Evolutionary conservation across 208 protist species (phyloP), one percentile per base, ranked within the genome.

Genomic region (Trypanosoma brucei): DNA sequence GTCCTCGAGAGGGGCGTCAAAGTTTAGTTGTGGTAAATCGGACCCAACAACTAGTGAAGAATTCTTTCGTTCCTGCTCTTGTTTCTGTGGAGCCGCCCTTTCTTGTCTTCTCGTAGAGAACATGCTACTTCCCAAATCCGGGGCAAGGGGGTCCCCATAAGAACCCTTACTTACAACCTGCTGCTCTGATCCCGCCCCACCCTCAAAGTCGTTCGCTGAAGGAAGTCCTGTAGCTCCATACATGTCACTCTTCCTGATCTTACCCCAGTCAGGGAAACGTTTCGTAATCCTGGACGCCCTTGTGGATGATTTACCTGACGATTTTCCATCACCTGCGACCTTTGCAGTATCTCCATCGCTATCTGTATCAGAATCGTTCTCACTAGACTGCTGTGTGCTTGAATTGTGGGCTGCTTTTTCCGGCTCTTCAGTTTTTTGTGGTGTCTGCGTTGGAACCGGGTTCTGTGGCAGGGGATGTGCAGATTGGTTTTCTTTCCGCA

Each of bases 141-240:
- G 2, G n/a, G 59, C 45, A 31, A 46, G 38, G 31, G 54, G 44
- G 54, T 59, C 52, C 22, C 22, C 22, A 22, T 22, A 22, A 22
- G 22, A 22, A 22, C 22, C 22, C 22, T 22, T 22, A 22, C 22
- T 22, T 22, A 22, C 22, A 22, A 22, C 22, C 4, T 30, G 35
- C 14, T 72, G 59, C 14, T 39, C 54, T 11, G 7, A 11, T 11
- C 8, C 42, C 8, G 42, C 42, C 8, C 6, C 42, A 6, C 6
- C 11, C 8, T 53, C 61, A 66, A 92, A 88, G 72, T 87, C 82
- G n/a, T 81, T 76, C 69, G 79, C 75, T 5, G 82, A 81, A 5
- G 80, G 80, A 37, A 89, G 64, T 11, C 65, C 86, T 39, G 59
- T 38, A 33, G 70, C 70, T 5, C 66, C 58, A 61, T 84, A 86